These are phyloP conservation scores for Pythium aquatile DNA, from an alignment of 352 stramenopile species.

Conservation along the genomic window DNA sequence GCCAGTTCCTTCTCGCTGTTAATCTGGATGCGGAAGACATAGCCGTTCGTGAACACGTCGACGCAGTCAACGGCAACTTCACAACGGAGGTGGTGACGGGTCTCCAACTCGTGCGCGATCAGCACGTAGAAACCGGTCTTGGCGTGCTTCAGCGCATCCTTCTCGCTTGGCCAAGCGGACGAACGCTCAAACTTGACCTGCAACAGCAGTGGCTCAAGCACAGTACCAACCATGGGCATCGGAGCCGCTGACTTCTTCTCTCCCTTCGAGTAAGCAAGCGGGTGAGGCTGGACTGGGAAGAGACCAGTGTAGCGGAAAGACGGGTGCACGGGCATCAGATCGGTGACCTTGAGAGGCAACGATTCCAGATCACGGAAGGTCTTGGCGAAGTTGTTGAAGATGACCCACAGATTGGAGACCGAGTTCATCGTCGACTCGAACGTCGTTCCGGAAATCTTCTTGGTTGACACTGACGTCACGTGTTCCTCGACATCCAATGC, in stretches of 20 bases:
- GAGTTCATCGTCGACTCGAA: constrained; percentile 80
- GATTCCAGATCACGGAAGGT: constrained; percentile 73
- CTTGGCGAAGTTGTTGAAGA: constrained; percentile 83
- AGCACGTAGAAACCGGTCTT: constrained; percentile 91
- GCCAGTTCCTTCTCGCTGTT: constrained; percentile 74
- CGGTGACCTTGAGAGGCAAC: constrained; percentile 83
- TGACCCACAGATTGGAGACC: constrained; percentile 69
- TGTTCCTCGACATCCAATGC: constrained; percentile 61
- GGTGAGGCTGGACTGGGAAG: constrained; percentile 79
- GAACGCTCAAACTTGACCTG: constrained; percentile 85
- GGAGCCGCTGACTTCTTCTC: constrained; percentile 53
- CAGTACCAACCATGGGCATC: constrained; percentile 64
- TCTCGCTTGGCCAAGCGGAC: constrained; percentile 84
- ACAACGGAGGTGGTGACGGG: constrained; percentile 54
- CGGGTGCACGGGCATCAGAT: constrained; percentile 75
- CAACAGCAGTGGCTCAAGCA: constrained; percentile 70
- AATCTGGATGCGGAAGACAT: constrained; percentile 81
- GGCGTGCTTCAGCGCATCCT: constrained; percentile 68
- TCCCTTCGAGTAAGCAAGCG: constrained; percentile 77
- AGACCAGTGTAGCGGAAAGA: constrained; percentile 88
- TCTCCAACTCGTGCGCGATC: constrained; percentile 78
- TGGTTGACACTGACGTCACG: constrained; percentile 31
- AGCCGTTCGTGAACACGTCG: constrained; percentile 83
- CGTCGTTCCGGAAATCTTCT: constrained; percentile 42
- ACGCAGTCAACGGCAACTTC: constrained; percentile 72